These are phyloP conservation scores for Wickerhamomyces xylosicus DNA, from an alignment of 805 yeast genomes.

Conservation along the genomic window DNA sequence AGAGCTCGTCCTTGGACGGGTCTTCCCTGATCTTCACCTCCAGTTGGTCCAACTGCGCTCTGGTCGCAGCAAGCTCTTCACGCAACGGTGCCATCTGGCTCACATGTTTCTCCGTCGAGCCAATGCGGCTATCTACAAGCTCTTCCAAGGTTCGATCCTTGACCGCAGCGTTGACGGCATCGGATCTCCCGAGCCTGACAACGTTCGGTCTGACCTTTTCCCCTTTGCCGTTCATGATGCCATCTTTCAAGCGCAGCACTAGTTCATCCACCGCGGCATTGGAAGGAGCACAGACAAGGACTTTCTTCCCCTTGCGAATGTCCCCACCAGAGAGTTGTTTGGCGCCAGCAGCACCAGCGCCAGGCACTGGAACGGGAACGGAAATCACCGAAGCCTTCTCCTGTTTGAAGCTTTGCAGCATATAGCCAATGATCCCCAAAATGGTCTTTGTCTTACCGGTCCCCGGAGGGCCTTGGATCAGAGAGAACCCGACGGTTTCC, in stretches of 20 bases:
- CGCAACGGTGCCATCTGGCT: slow-evolving; percentile 42
- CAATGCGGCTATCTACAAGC: slow-evolving; percentile 45
- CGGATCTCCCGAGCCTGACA: slow-evolving; percentile 84
- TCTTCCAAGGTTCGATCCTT: slow-evolving; percentile 80
- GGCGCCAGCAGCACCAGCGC: background rate
- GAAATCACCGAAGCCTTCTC: slow-evolving; percentile 20
- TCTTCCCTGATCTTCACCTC: background rate
- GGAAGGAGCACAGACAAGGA: slow-evolving; percentile 93
- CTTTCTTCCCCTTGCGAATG: slow-evolving; percentile 33
- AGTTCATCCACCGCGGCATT: slow-evolving; percentile 98
- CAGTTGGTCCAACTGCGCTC: slow-evolving; percentile 3
- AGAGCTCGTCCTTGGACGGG: background rate
- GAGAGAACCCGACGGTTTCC: slow-evolving; percentile 61
- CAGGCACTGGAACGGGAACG: slow-evolving; percentile 18
- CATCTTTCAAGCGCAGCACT: slow-evolving; percentile 68
- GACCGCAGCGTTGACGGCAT: slow-evolving; percentile 76
- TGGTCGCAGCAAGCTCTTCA: slow-evolving; percentile 25
- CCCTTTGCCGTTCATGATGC: slow-evolving; percentile 52
- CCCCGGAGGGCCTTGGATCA: slow-evolving; percentile 99
- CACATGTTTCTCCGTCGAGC: slow-evolving; percentile 10
- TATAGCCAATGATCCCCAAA: slow-evolving; percentile 79
- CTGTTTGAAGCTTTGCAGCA: slow-evolving; percentile 31
- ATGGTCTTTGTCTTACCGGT: slow-evolving; percentile 98
- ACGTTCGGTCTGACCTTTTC: slow-evolving; percentile 46
- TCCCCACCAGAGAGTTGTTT: background rate